Base-by-base conservation (phyloP, 768 basidiomycete species). In the Lentinula sp. region DNA sequence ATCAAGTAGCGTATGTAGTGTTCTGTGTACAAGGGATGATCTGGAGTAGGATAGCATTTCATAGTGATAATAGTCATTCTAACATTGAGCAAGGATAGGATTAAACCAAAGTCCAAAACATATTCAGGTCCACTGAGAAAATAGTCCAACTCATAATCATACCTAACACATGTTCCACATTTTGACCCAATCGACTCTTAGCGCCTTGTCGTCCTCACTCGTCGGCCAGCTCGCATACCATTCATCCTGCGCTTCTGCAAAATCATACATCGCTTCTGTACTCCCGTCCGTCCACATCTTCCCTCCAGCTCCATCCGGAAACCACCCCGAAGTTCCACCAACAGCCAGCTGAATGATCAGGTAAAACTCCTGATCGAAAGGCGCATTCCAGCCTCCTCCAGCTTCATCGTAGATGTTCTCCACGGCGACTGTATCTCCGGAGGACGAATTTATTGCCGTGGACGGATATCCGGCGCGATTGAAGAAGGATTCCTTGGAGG, bases 291-390 rank as follows among this genome's bases (percentile, higher is more conserved):
- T 75, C 91, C 91, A 92, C 16, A 89, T 87, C 71, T 93, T 92
- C 59, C 72, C 77, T 42, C 90, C 91, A 3, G 84, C 74, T 4
- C 77, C 79, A 67, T 96, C 94, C 0, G 90, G 90, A 82, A 95
- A 95, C 89, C 88, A 95, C 20, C 93, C 93, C 63, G 83, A 86
- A 57, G 89, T 93, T 0, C 91, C 92, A 0, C 93, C 93, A 0
- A 79, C 91, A 0, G 87, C 90, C 9, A 95, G 74, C 65, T 88
- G 77, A 59, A 95, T 76, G 53, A 89, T 81, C 18, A 95, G 71
- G 77, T 91, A 94, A 71, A 96, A 95, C 2, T 81, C 86, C 67
- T 91, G 84, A 74, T 95, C 92, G 69, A 93, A 95, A n/a, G 93
- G 93, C 12, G 91, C 88, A 8, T 83, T 80, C 55, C 83, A 82